Base-by-base conservation (phyloP, 192 early-diverging fungal species). In the Backusella sp. region DNA sequence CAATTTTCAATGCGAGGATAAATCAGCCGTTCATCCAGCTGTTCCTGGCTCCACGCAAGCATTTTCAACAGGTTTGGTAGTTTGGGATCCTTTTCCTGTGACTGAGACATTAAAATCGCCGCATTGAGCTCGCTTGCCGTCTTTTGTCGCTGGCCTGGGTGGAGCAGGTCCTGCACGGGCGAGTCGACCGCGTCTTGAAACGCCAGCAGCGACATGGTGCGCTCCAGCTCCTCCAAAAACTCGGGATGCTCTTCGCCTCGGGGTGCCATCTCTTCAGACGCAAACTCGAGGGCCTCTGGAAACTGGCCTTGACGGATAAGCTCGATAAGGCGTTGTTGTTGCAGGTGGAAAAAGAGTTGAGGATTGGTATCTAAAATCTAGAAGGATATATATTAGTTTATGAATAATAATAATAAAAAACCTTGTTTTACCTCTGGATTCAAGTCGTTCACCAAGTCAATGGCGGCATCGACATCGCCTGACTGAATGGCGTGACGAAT, bases 231-330 rank as follows among this genome's bases (percentile, higher is more conserved):
- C 32, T 92, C 87, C 44, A 99, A 78, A 84, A 99, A 94, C 82
- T 99, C 98, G 8, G 97, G 96, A 84, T 96, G 95, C 78, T 98
- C 96, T 83, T 99, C 97, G 5, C 97, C 98, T 34, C 95, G 90
- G n/a, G 97, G 95, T 15, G 97, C 97, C 82, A 99, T 85, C 81
- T 99, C 97, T 46, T 98, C 97, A 77, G 95, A 94, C 6, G 98
- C 98, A 89, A 99, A 99, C 77, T 93, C 92, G 21, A 99, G 84
- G 0, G 97, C 98, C 66, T 95, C 95, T 39, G 82, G 83, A 23
- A 95, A 87, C 56, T 89, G 79, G 6, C 96, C 96, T 59, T 87
- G 79, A 6, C 96, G 88, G 75, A 99, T 99, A 26, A 93, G 88
- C 77, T 99, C 98, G 79, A 99, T 99, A 14, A 99, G 84, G 19